A percentile compares a stretch with the other conserved stretches of the same genome.
Evolutionary conservation across 305 asterid species (phyloP).

Genomic region (Andrographis paniculata): DNA sequence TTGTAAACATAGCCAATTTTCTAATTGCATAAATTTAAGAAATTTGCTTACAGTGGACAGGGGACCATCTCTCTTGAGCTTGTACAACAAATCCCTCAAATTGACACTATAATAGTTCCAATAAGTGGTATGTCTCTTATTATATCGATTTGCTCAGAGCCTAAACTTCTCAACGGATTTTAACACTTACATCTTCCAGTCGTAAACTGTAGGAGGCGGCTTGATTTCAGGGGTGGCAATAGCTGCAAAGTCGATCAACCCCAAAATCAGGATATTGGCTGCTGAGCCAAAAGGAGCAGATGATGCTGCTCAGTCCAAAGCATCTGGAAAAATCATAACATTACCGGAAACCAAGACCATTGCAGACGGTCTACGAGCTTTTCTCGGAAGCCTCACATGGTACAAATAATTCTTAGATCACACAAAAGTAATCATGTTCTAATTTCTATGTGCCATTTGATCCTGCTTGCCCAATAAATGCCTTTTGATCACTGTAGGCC

Average conservation of each 20-base stretch:
- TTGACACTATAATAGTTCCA: slow-evolving; percentile 80
- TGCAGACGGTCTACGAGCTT: slow-evolving; percentile 92
- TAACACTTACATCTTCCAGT: slow-evolving; percentile 6
- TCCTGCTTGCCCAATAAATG: neutral
- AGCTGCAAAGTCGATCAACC: slow-evolving; percentile 84
- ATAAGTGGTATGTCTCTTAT: slow-evolving; percentile 56
- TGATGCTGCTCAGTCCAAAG: slow-evolving; percentile 77
- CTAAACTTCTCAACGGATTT: slow-evolving; percentile 1
- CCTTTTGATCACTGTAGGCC: slow-evolving; percentile 52
- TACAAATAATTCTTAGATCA: slow-evolving; percentile 18
- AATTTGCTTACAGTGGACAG: slow-evolving; percentile 57
- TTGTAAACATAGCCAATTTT: slow-evolving; percentile 12
- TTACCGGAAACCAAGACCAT: slow-evolving; percentile 63
- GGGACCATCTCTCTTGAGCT: slow-evolving; percentile 83
- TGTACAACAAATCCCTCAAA: slow-evolving; percentile 63
- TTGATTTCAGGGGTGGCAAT: slow-evolving; percentile 84
- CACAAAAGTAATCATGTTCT: neutral
- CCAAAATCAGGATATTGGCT: slow-evolving; percentile 59
- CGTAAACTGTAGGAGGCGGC: slow-evolving; percentile 60
- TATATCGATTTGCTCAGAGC: neutral
- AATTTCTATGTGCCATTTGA: neutral
- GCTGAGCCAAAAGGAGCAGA: slow-evolving; percentile 94
- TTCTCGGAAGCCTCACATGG: slow-evolving; percentile 88
- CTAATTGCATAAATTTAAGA: neutral
- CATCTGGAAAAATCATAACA: slow-evolving; percentile 48